Evolutionary conservation across 192 early-diverging fungal species (phyloP).

Genomic region (Spinellus fusiger): DNA sequence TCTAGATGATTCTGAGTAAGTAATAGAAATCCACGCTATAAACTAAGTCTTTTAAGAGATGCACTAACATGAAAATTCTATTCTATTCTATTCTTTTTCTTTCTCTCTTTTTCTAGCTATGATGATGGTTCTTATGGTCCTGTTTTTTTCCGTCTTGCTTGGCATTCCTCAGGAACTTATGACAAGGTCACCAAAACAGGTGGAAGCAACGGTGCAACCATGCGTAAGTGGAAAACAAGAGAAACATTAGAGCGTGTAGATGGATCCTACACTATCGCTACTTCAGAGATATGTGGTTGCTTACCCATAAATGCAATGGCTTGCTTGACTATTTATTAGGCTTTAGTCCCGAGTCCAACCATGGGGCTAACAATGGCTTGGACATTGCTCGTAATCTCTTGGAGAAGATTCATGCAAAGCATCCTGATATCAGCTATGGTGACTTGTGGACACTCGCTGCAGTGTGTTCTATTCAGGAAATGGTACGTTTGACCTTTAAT

Average conservation of each 20-base stretch:
- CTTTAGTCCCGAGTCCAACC: conserved; percentile 55
- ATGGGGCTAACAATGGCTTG: conserved; percentile 77
- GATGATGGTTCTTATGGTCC: conserved; percentile 77
- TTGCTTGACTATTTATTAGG: conserved; percentile 14
- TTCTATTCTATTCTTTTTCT: neutral
- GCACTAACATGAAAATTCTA: neutral
- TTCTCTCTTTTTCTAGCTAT: conserved; percentile 28
- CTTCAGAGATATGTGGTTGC: neutral
- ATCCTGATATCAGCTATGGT: conserved; percentile 74
- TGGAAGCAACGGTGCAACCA: conserved; percentile 73
- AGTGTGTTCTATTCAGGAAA: conserved; percentile 63
- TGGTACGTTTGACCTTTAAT: conserved; percentile 29
- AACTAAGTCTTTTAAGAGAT: too few relatives aligned
- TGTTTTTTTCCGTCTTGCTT: conserved; percentile 76
- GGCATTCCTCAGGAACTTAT: conserved; percentile 82
- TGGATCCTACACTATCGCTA: too few relatives aligned
- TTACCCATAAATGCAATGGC: neutral
- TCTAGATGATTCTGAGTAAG: conserved; percentile 60
- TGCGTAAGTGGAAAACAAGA: conserved; percentile 33
- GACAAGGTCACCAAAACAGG: conserved; percentile 62
- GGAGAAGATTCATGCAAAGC: conserved; percentile 74
- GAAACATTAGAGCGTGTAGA: neutral
- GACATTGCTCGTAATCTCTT: conserved; percentile 65
- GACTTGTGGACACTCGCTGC: conserved; percentile 82
- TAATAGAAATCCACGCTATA: too few relatives aligned